Evolutionary conservation across 768 basidiomycete genomes (phyloP).

Genomic region (Mycena rebaudengoi): DNA sequence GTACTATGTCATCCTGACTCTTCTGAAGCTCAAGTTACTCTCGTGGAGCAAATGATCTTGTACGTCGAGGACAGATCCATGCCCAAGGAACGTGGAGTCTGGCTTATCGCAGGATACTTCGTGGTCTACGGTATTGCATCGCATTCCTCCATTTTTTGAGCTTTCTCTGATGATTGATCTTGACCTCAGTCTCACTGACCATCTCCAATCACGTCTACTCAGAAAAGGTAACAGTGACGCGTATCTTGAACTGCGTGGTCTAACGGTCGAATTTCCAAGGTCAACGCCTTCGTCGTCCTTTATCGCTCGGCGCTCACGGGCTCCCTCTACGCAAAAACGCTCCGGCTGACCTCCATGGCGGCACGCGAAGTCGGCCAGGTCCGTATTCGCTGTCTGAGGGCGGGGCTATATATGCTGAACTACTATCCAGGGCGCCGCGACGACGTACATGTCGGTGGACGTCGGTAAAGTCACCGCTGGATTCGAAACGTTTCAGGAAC

Average conservation of each 20-base stretch:
- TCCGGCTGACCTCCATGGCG: neutral
- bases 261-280: neutral
- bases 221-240: slow-evolving; percentile 7
- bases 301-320: slow-evolving; percentile 11
- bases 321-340: slow-evolving; percentile 4
- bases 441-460: slow-evolving; percentile 19
- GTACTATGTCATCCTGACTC: neutral
- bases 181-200: slow-evolving; percentile 6
- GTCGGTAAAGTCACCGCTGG: slow-evolving; percentile 4
- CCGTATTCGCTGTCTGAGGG: neutral
- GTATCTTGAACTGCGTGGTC: neutral
- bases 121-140: slow-evolving; percentile 3
- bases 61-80: slow-evolving; percentile 11
- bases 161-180: neutral
- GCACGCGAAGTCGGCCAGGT: slow-evolving; percentile 10
- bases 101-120: neutral
- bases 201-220: slow-evolving; percentile 5
- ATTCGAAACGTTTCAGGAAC: neutral
- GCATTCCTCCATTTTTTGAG: neutral
- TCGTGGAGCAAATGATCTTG: slow-evolving; percentile 8
- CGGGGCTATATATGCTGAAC: neutral
- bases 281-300: slow-evolving; percentile 12
- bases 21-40: slow-evolving; percentile 8
- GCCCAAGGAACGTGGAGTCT: slow-evolving; percentile 1
- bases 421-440: slow-evolving; percentile 3